phyloP scores from a whole-genome alignment of 2,329 filamentous ascomycete species.

The Beauveria sp. region DNA sequence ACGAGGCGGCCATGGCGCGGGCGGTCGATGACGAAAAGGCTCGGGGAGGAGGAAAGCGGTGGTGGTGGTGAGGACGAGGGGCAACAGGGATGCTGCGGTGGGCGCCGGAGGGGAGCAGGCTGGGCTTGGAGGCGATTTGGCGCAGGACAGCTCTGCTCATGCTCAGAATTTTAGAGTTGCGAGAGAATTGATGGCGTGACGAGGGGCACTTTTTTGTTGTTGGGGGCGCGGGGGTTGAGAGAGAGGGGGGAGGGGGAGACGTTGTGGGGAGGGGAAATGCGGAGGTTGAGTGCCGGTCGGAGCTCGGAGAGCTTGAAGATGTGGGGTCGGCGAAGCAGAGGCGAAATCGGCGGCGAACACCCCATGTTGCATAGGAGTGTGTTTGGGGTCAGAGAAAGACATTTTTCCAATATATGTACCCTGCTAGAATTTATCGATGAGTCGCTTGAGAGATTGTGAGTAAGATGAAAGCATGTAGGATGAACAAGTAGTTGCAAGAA shows the following conservation, averaged over 20 bases:
- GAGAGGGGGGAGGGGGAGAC: neutral
- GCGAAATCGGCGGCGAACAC: no score
- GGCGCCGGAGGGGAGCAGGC: neutral
- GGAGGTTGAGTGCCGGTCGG: neutral
- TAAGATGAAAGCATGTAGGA: no score
- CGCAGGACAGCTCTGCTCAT: conserved; percentile 2
- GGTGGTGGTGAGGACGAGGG: neutral
- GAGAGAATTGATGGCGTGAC: neutral
- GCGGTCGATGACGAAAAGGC: neutral
- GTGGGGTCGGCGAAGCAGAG: no score
- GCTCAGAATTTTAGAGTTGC: neutral
- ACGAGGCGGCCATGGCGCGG: conserved; percentile 7
- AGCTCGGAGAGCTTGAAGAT: no score
- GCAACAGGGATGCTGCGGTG: no score
- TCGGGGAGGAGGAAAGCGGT: neutral
- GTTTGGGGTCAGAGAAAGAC: no score
- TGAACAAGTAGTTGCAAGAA: no score
- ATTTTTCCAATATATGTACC: no score
- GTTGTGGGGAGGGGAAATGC: neutral
- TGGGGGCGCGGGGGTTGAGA: neutral
- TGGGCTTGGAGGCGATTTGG: neutral
- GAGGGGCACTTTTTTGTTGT: neutral
- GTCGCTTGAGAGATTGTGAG: no score
- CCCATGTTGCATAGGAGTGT: no score
- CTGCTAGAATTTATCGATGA: no score